Conservation (phyloP, 495 filamentous ascomycete genomes). For the Elaphomyces granulatus region DNA sequence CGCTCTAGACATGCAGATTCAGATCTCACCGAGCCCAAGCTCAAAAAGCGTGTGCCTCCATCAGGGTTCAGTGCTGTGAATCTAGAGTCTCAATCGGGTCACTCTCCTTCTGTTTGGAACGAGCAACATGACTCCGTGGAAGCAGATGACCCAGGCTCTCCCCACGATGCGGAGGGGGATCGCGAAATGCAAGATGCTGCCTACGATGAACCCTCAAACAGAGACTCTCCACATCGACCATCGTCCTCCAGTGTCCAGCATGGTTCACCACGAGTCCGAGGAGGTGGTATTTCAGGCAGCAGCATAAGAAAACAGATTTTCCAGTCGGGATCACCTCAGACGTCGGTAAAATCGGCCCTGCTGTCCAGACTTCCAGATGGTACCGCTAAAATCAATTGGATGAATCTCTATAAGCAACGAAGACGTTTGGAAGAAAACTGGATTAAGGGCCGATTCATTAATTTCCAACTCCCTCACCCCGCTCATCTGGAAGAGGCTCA, state of each 20-base stretch:
- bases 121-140: slow-evolving; percentile 26
- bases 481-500: slow-evolving; percentile 71
- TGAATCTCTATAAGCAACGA: slow-evolving; percentile 80
- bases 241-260: no score
- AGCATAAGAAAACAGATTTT: no score
- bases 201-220: slow-evolving; percentile 14
- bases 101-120: slow-evolving; percentile 19
- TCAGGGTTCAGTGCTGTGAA: slow-evolving; percentile 18
- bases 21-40: slow-evolving; percentile 32
- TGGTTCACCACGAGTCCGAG: slow-evolving; percentile 3
- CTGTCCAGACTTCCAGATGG: slow-evolving; percentile 22
- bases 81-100: neutral
- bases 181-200: slow-evolving; percentile 35
- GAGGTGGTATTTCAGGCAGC: no score
- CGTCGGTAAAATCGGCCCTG: slow-evolving; percentile 18
- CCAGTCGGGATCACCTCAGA: slow-evolving; percentile 9
- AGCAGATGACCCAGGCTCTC: slow-evolving; percentile 20
- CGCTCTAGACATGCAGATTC: slow-evolving; percentile 29
- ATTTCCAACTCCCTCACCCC: slow-evolving; percentile 83
- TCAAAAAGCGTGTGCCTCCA: slow-evolving; percentile 37
- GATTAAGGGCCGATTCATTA: slow-evolving; percentile 63
- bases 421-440: slow-evolving; percentile 80
- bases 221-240: no score
- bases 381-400: slow-evolving; percentile 27
- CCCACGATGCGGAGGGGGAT: slow-evolving; percentile 28